A percentile compares a stretch with the other conserved stretches of the same genome.
Evolutionary conservation across 73 alveolate genomes (phyloP).

Genomic region (Loxodes magnus): DNA sequence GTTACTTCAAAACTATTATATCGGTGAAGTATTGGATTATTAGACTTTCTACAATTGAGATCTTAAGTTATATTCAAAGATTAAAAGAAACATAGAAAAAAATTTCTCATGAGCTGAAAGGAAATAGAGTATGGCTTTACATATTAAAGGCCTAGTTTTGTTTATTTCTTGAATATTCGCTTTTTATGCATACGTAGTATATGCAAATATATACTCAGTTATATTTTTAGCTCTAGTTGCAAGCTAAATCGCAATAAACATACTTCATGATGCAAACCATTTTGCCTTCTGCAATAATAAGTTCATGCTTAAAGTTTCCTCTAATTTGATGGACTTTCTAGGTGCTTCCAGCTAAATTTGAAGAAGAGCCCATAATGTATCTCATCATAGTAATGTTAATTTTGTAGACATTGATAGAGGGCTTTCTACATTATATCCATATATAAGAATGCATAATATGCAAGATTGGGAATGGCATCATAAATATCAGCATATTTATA

Average conservation of each 20-base stretch:
- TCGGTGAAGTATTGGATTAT: constrained; percentile 24
- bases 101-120: constrained; percentile 9
- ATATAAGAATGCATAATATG: constrained; percentile 11
- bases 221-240: constrained; percentile 6
- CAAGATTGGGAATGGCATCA: constrained; percentile 10
- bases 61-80: constrained; percentile 11
- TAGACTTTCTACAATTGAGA: constrained; percentile 22
- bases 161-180: not conserved
- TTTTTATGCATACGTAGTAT: not conserved
- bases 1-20: constrained; percentile 12
- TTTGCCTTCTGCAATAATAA: constrained; percentile 11
- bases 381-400: constrained; percentile 20
- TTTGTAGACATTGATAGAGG: constrained; percentile 16
- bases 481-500: constrained; percentile 15
- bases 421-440: constrained; percentile 13
- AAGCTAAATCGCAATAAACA: constrained; percentile 12
- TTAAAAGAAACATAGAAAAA: constrained; percentile 18
- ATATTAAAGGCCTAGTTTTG: constrained; percentile 1
- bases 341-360: constrained; percentile 9
- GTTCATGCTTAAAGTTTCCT: constrained; percentile 10
- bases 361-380: constrained; percentile 18
- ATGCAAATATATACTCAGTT: not conserved
- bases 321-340: constrained; percentile 6
- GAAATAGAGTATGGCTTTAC: constrained; percentile 8
- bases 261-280: constrained; percentile 22